Evolutionary conservation across 2,329 filamentous ascomycete genomes (phyloP).

Genomic region (Fusarium tjaetaba): DNA sequence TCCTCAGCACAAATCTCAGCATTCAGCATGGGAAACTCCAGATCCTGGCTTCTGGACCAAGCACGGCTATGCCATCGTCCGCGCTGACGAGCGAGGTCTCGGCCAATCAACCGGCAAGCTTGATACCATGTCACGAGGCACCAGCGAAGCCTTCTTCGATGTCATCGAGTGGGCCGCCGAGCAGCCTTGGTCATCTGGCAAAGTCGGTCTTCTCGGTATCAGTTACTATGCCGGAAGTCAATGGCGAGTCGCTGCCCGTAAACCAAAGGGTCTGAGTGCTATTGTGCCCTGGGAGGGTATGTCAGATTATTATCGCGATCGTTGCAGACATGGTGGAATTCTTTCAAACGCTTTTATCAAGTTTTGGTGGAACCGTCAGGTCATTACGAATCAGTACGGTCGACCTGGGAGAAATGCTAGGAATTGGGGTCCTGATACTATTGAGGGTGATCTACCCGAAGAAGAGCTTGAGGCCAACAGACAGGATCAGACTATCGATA

Average conservation of each 20-base stretch:
- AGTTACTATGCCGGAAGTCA: conserved; percentile 59
- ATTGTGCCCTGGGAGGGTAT: conserved; percentile 63
- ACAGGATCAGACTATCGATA: conserved; percentile 58
- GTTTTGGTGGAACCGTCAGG: conserved; percentile 44
- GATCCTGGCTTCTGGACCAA: conserved; percentile 66
- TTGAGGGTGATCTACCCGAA: conserved; percentile 67
- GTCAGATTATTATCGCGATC: conserved; percentile 65
- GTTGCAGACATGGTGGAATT: conserved; percentile 70
- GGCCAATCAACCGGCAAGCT: conserved; percentile 59
- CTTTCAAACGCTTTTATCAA: conserved; percentile 66
- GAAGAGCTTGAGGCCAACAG: conserved; percentile 62
- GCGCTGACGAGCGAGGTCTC: conserved; percentile 60
- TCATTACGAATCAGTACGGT: conserved; percentile 71
- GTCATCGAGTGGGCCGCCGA: conserved; percentile 61
- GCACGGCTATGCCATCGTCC: conserved; percentile 64
- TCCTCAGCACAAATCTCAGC: conserved; percentile 60
- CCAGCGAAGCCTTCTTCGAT: conserved; percentile 59
- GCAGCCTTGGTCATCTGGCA: conserved; percentile 57
- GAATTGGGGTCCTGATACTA: conserved; percentile 64
- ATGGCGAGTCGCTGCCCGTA: conserved; percentile 60
- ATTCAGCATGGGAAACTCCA: conserved; percentile 69
- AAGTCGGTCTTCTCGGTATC: conserved; percentile 60
- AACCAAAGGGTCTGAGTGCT: conserved; percentile 57
- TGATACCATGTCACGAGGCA: conserved; percentile 60
- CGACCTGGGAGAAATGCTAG: conserved; percentile 57